Base-by-base conservation (phyloP, 306 rosid genomes). In the Biancaea sappan region DNA sequence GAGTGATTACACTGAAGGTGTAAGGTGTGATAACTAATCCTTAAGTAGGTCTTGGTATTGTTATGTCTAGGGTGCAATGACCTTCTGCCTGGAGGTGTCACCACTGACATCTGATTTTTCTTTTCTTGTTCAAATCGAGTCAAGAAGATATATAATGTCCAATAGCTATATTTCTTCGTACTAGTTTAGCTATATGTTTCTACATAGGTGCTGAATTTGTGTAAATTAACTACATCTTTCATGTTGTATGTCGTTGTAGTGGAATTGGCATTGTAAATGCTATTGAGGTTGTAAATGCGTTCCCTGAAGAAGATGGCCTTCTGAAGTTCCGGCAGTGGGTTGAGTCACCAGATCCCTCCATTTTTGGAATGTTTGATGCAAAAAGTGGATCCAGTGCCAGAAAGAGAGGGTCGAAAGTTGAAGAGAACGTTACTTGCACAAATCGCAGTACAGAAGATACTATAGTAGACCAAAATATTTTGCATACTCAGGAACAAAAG, bases 261-360 rank as follows among this genome's bases (percentile, higher is more conserved):
- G 98, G 98, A 75, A 94, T 94, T 76, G 98, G 98, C 85, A 94
- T 91, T 82, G 98, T 94, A 43, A 91, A 94, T 81, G 98, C 98
- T 43, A 84, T 94, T 82, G 98, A 94, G 86, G 98, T 94, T 79
- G 69, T 94, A 59, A 84, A 85, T 78, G 97, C 98, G 40, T 94
- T 94, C 80, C 97, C 98, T 6, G 97, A 89, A 85, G 92, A 91
- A 61, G 91, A 89, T 74, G 97, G 97, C 57, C 92, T 94, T 56
- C 68, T 69, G 73, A 83, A 88, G 78, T 94, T 94, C 76, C 89
- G 89, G 69, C 83, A 88, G 66, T 94, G 97, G 98, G 88, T 94
- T 69, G 98, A 94, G 88, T 91, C 98, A 57, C 98, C 98, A 15
- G 98, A 94, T 85, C 97, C 97, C 56, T 79, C 92, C 83, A 94